phyloP scores from a whole-genome alignment of 2,329 filamentous ascomycete genomes.

The Neofusicoccum parvum region DNA sequence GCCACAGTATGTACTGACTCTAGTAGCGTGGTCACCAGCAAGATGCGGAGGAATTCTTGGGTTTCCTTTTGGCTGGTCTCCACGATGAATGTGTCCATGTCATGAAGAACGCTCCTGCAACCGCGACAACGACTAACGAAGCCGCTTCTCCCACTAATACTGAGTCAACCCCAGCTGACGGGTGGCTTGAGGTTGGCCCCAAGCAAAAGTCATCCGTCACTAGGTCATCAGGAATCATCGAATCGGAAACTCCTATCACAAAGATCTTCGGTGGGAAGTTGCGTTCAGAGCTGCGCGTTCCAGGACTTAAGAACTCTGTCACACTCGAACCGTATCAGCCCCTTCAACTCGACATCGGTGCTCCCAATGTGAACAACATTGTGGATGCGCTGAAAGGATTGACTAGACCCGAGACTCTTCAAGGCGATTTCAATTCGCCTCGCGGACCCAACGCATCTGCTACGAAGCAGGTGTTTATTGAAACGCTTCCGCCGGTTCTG shows the following conservation, averaged over 20 bases:
- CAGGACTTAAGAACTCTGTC: slow-evolving; percentile 85
- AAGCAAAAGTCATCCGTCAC: slow-evolving; percentile 88
- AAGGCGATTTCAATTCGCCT: slow-evolving; percentile 80
- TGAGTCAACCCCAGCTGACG: slow-evolving; percentile 52
- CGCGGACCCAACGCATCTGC: slow-evolving; percentile 75
- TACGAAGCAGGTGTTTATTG: slow-evolving; percentile 94
- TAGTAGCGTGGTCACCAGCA: slow-evolving; percentile 86
- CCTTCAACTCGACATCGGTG: slow-evolving; percentile 90
- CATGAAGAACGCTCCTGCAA: slow-evolving; percentile 58
- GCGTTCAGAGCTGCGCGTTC: slow-evolving; percentile 83
- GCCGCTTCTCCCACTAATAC: slow-evolving; percentile 47
- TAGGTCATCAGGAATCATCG: slow-evolving; percentile 75
- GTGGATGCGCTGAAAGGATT: slow-evolving; percentile 85
- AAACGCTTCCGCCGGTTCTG: slow-evolving; percentile 84
- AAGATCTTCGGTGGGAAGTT: slow-evolving; percentile 94
- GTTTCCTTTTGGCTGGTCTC: slow-evolving; percentile 86
- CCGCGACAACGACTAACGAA: slow-evolving; percentile 32
- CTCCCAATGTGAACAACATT: slow-evolving; percentile 84
- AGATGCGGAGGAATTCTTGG: slow-evolving; percentile 95
- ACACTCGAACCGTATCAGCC: slow-evolving; percentile 93
- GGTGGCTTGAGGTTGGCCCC: slow-evolving; percentile 93
- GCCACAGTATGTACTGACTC: slow-evolving; percentile 29
- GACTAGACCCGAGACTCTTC: slow-evolving; percentile 80
- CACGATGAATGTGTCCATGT: slow-evolving; percentile 88
- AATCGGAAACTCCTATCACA: slow-evolving; percentile 78